Evolutionary conservation across 306 rosid genomes (phyloP).

Genomic region (Castanospermum australe): DNA sequence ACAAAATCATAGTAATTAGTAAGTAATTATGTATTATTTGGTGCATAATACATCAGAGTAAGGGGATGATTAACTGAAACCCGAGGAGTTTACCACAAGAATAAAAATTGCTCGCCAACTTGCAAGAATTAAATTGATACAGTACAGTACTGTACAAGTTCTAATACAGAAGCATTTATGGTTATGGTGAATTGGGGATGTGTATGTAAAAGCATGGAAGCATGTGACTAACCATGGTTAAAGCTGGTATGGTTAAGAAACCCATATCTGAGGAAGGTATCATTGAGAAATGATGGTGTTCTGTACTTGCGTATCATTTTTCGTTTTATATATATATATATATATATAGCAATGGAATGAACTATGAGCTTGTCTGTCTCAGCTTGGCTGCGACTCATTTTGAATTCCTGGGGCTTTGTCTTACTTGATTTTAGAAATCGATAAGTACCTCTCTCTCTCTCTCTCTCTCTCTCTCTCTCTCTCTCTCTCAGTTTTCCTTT

Average conservation of each 20-base stretch:
- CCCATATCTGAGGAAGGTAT: slow-evolving; percentile 53
- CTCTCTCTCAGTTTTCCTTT: slow-evolving; percentile 31
- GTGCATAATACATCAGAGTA: not conserved
- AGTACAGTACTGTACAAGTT: slow-evolving; percentile 44
- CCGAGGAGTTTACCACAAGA: not conserved
- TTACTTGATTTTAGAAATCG: slow-evolving; percentile 76
- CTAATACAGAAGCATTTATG: slow-evolving; percentile 51
- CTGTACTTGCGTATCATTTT: slow-evolving; percentile 51
- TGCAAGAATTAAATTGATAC: slow-evolving; percentile 35
- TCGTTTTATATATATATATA: not conserved
- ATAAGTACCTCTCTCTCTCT: slow-evolving; percentile 31
- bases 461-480: too few species aligned
- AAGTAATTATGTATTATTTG: not conserved
- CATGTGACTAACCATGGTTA: slow-evolving; percentile 68
- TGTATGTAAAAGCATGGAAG: slow-evolving; percentile 40
- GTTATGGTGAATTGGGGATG: slow-evolving; percentile 22
- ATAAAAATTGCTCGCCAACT: not conserved
- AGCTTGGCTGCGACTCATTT: slow-evolving; percentile 53
- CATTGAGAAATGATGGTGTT: slow-evolving; percentile 94
- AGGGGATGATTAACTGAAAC: slow-evolving; percentile 8
- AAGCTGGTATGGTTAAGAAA: slow-evolving; percentile 43
- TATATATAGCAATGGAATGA: slow-evolving; percentile 23
- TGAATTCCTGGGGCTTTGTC: slow-evolving; percentile 67
- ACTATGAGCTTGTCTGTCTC: slow-evolving; percentile 49
- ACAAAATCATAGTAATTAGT: not conserved